Evolutionary conservation across 148 eudicot species (phyloP), one percentile per base, ranked within the genome.

Genomic region (Vaccinium macrocarpon): DNA sequence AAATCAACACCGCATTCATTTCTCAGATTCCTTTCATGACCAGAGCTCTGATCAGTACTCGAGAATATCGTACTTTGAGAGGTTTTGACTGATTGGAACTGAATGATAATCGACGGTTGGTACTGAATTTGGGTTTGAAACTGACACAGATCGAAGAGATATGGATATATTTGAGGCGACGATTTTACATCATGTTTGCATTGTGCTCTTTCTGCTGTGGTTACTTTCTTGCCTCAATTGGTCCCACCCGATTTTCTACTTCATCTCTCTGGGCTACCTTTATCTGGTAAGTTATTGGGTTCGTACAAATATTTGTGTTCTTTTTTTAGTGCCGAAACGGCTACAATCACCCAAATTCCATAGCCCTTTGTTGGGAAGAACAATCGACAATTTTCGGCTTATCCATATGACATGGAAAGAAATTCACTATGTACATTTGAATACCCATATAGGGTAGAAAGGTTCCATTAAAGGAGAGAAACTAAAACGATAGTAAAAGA

Each of bases 121-220:
- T 15, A 68, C 1, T 9, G 52, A 8, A 73, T 73, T 51, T 0
- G 35, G 25, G 46, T 4, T 51, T 56, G 46, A 29, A 53, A 74
- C 1, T 38, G 23, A 6, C 0, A 42, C 46, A 42, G 46, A 53
- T 38, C 21, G 82, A n/a, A 11, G 6, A 32, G 35, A 18, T 8
- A 81, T 87, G 90, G 90, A 80, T 83, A 62, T 92, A 12, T 84
- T 85, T 32, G 97, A 94, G 85, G 89, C 87, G 49, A 84, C 98
- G 3, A 86, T 95, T 21, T 83, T 95, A 27, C 96, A 95, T 85
- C 96, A 95, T 86, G 91, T 93, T 75, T 82, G 90, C 86, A 84
- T 95, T 88, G 96, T 95, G 84, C 59, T 95, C 52, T 8, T 90
- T 53, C 25, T 90, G 78, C 81, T 93, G 6, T 93, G 96, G 98